Base-by-base conservation (phyloP, 495 filamentous ascomycete species). In the Annulohypoxylon stygium region DNA sequence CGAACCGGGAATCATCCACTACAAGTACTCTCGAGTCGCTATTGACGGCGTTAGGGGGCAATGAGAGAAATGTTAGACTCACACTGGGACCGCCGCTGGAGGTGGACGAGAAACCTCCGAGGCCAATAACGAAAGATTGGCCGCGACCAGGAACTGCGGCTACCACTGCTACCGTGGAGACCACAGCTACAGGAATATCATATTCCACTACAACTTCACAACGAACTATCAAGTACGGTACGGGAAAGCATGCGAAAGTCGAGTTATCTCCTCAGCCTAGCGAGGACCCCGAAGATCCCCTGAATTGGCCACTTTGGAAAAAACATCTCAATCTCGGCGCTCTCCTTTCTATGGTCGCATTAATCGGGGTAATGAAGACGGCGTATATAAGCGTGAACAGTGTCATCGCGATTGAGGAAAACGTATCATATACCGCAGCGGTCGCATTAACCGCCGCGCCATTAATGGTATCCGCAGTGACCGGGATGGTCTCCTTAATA, bases 291-390 rank as follows among this genome's bases (percentile, higher is more conserved):
- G 80, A 83, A 51, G 86, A 87, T 63, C 86, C 86, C 51, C 63
- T 87, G 78, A 88, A 86, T 76, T 88, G 85, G 86, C 79, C 82
- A 7, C 53, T 59, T 18, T 85, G 82, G 83, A 83, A 81, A 51
- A 87, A 86, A 64, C 82, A 87, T 65, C 62, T 84, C 1, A 83
- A 85, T 62, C 81, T 83, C 18, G 67, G 60, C 23, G 78, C 84
- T 2, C 67, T 88, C 7, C 67, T 86, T 11, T 73, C 83, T 51
- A 78, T 80, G 69, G 80, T 82, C 12, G 80, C 81, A 20, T 50
- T 85, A 26, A 76, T 82, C 0, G 80, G 82, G 0, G 80, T 82
- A 4, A 82, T 84, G 75, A 88, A 87, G 76, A 86, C 84, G n/a
- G 80, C 83, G 9, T 81, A 85, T 39, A 68, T 87, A 37, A 84